Base-by-base conservation (phyloP, 2,329 filamentous ascomycete species). In the Eutypa lata region DNA sequence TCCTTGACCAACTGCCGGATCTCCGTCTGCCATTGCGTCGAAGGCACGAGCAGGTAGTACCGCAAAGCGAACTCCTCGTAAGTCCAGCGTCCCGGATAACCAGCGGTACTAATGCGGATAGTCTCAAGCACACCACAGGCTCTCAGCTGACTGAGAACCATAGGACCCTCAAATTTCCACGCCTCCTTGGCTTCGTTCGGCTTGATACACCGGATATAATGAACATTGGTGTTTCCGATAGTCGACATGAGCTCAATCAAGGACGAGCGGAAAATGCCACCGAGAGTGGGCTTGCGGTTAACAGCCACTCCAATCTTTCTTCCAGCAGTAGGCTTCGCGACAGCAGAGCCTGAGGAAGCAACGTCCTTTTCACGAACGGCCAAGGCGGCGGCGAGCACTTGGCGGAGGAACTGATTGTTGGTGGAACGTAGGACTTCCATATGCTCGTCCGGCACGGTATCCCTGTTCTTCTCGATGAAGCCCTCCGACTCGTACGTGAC, bases 151-250 rank as follows among this genome's bases (percentile, higher is more conserved):
- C 91, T 96, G 56, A 99, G 82, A 61, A 99, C 94, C 94, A 99
- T 99, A 3, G 95, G 94, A 0, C 94, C 94, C 69, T 99, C 94
- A 57, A 97, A 99, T 65, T 95, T 93, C 94, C 94, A 99, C 0
- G 94, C 85, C 66, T 90, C 90, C 73, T 99, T 99, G 48, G 86
- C 90, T 74, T 99, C 94, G 69, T 99, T 99, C 31, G 94, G 94
- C 76, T 99, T 99, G 75, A 99, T 97, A 71, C 94, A 99, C 62
- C 94, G 87, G 68, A 99, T 99, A 73, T 99, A 99, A 73, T 99
- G 94, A 19, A 97, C 94, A 69, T 99, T 94, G 2, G 94, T 99
- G 61, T 90, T 92, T 72, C 95, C 96, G 73, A 99, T 99, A 5
- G 94, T 99, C 69, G 85, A 82, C 93, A 99, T 99, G 49, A 99